phyloP scores from a whole-genome alignment of 2,329 filamentous ascomycete genomes.

The Clonostachys chloroleuca region DNA sequence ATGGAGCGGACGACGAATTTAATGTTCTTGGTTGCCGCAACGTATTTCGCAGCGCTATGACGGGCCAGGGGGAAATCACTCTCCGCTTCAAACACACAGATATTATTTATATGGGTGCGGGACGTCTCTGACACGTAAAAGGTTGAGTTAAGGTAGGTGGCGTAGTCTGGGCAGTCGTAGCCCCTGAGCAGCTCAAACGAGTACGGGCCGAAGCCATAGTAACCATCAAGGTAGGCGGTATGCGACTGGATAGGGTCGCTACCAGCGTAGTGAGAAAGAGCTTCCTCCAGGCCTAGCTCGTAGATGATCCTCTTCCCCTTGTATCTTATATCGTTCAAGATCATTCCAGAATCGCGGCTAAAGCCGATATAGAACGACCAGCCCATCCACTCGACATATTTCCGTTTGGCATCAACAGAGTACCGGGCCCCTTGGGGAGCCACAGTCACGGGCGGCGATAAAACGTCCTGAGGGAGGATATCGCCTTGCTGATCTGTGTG shows the following conservation, averaged over 20 bases:
- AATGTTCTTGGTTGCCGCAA: conserved; percentile 40
- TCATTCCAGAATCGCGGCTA: conserved; percentile 38
- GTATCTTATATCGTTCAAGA: conserved; percentile 45
- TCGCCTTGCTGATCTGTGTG: conserved; percentile 32
- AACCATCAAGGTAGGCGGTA: conserved; percentile 37
- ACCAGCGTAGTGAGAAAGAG: conserved; percentile 42
- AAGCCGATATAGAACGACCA: conserved; percentile 48
- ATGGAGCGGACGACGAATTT: conserved; percentile 38
- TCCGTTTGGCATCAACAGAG: conserved; percentile 7
- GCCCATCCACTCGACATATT: conserved; percentile 16
- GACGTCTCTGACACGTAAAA: conserved; percentile 35
- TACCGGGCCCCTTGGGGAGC: conserved; percentile 3
- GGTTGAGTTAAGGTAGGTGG: conserved; percentile 39
- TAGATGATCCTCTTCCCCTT: conserved; percentile 52
- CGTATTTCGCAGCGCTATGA: conserved; percentile 34
- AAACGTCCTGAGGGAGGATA: conserved; percentile 4
- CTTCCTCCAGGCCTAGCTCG: conserved; percentile 49
- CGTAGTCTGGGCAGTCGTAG: conserved; percentile 44
- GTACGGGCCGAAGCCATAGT: conserved; percentile 39
- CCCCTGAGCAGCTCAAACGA: conserved; percentile 36
- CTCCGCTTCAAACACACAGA: conserved; percentile 53
- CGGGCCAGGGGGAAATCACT: conserved; percentile 43
- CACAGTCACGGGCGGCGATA: conserved; percentile 5
- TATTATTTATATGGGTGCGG: conserved; percentile 36
- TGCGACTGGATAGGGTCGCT: conserved; percentile 37